Conservation (phyloP, 345 rosid genomes). For the Lepidium africanum region DNA sequence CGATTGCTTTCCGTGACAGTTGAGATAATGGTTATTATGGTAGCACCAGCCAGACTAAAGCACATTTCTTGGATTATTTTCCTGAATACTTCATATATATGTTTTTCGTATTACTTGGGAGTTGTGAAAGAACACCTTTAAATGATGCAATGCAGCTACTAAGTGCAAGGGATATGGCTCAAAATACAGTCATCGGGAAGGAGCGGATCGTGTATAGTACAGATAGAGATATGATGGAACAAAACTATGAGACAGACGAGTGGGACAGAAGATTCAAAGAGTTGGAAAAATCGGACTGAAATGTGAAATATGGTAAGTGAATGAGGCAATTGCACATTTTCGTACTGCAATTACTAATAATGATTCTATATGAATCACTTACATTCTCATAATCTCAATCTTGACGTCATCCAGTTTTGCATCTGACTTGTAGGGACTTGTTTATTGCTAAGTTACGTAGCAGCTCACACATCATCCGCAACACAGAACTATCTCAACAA, state of each 20-base stretch:
- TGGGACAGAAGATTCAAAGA: conserved; percentile 83
- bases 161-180: conserved; percentile 95
- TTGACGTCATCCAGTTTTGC: no score
- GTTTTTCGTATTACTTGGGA: no score
- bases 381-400: no score
- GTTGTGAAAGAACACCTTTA: background rate
- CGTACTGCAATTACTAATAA: background rate
- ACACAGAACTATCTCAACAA: conserved; percentile 6
- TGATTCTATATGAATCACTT: no score
- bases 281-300: conserved; percentile 61
- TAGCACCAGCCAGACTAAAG: background rate
- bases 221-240: conserved; percentile 76
- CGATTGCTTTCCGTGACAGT: background rate
- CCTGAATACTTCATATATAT: no score
- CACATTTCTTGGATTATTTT: background rate
- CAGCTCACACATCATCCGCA: conserved; percentile 2
- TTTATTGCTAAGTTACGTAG: background rate
- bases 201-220: conserved; percentile 83
- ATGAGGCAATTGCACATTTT: background rate
- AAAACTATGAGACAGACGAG: conserved; percentile 70
- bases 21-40: no score
- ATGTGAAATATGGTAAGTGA: conserved; percentile 19
- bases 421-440: background rate
- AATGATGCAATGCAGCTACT: conserved; percentile 43
- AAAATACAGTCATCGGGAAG: conserved; percentile 76